Conservation (phyloP, 352 stramenopile species). For the Globisporangium splendens region DNA sequence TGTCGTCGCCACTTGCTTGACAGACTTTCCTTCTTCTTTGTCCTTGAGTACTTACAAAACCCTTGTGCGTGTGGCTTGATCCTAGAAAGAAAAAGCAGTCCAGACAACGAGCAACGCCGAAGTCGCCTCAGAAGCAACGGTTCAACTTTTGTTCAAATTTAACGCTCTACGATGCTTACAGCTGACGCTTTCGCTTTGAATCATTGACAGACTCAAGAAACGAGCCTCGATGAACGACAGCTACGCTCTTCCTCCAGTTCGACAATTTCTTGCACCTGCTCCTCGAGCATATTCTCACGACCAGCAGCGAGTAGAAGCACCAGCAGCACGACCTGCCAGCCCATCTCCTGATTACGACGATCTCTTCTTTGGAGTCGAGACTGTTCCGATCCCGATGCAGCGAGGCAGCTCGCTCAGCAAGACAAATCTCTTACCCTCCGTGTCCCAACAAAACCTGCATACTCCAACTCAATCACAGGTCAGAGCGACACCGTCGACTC, state of each 20-base stretch:
- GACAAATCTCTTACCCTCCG: constrained; percentile 1
- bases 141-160: no score
- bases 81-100: not conserved
- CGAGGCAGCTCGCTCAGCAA: constrained; percentile 4
- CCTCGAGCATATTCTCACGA: constrained; percentile 15
- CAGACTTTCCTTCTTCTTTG: not conserved
- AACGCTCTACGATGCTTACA: no score
- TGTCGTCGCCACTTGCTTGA: no score
- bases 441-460: constrained; percentile 6
- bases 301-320: not conserved
- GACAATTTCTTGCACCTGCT: constrained; percentile 15
- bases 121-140: not conserved
- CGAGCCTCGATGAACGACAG: constrained; percentile 14
- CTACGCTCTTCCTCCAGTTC: constrained; percentile 22
- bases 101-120: not conserved
- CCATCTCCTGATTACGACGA: constrained; percentile 56
- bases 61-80: not conserved
- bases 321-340: constrained; percentile 24
- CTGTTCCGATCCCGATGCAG: constrained; percentile 21
- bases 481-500: not conserved
- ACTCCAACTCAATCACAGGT: not conserved
- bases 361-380: constrained; percentile 70
- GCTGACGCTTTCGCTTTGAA: not conserved
- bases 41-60: not conserved
- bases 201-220: constrained; percentile 4